These are phyloP conservation scores for Ormosia semicastrata DNA, from an alignment of 306 rosid genomes.

Conservation along the genomic window DNA sequence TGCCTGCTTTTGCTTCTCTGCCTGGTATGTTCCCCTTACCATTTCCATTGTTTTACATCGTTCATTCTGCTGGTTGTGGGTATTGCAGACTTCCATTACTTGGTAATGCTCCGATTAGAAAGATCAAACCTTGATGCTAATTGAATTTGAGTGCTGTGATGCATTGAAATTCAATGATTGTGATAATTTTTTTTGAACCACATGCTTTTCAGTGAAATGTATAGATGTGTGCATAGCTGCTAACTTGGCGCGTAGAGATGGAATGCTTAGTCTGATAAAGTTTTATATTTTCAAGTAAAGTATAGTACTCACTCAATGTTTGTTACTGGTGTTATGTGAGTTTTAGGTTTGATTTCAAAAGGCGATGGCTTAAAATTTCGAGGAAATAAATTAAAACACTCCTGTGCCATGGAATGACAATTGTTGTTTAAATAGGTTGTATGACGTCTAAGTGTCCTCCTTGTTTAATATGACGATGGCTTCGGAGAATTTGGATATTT, in stretches of 20 bases:
- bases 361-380: no score
- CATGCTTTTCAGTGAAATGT: neutral
- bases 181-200: neutral
- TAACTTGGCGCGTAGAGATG: no score
- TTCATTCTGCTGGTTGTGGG: neutral
- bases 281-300: neutral
- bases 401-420: neutral
- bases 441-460: neutral
- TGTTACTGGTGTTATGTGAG: neutral
- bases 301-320: neutral
- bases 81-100: neutral
- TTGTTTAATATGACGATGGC: neutral
- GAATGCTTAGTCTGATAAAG: no score
- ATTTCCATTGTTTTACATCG: neutral
- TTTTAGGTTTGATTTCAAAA: neutral
- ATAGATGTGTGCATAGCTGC: no score
- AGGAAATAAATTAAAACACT: no score
- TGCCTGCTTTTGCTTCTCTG: neutral
- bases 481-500: neutral
- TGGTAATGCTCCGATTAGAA: neutral
- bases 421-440: neutral
- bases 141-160: neutral
- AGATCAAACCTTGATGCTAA: neutral
- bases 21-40: conserved; percentile 23
- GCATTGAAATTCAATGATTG: neutral